Conservation (phyloP, 768 basidiomycete genomes). For the Amanita thiersii region DNA sequence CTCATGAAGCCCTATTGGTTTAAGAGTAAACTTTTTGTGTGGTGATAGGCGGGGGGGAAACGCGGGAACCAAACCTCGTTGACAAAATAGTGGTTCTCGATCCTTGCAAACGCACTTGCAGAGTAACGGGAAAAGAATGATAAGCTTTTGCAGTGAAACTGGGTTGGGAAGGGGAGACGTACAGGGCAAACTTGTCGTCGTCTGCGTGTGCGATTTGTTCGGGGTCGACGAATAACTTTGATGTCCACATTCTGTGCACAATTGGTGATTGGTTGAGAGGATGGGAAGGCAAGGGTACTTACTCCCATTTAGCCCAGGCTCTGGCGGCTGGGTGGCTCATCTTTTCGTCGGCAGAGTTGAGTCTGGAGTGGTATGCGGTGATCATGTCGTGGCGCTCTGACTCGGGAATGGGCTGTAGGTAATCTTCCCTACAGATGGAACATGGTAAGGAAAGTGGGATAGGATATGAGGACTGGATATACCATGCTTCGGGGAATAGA, state of each 20-base stretch:
- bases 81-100: constrained; percentile 89
- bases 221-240: constrained; percentile 63
- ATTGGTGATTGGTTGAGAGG: not conserved
- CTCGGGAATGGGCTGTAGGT: constrained; percentile 72
- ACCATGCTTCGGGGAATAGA: constrained; percentile 88
- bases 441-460: not conserved
- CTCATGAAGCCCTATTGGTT: constrained; percentile 70
- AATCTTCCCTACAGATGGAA: constrained; percentile 61
- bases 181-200: constrained; percentile 73
- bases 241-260: constrained; percentile 67
- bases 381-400: constrained; percentile 74
- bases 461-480: constrained; percentile 8
- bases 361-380: constrained; percentile 72
- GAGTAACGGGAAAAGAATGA: not conserved
- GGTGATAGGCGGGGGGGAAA: not conserved
- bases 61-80: constrained; percentile 45
- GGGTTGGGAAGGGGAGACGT: constrained; percentile 15
- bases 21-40: not conserved
- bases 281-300: constrained; percentile 24
- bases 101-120: constrained; percentile 77
- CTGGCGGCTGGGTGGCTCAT: constrained; percentile 63
- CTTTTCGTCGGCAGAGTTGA: constrained; percentile 65
- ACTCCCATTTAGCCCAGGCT: constrained; percentile 93
- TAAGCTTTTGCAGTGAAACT: not conserved
- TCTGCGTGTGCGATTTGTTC: constrained; percentile 61